These are phyloP conservation scores for Ogataea nakhonphanomensis DNA, from an alignment of 805 yeast species.

Conservation along the genomic window DNA sequence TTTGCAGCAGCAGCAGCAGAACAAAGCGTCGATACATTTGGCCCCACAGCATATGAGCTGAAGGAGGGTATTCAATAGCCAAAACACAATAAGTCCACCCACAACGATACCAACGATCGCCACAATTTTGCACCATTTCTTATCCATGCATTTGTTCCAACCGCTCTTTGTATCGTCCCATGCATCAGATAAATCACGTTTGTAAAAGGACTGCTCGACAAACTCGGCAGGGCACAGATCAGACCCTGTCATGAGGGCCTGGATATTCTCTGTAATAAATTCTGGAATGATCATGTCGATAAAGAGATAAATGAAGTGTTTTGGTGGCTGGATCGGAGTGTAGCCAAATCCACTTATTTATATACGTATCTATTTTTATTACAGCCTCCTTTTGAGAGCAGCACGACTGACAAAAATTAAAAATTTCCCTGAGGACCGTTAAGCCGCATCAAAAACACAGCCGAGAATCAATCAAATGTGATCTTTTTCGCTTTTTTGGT, in stretches of 20 bases:
- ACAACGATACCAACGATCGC: constrained; percentile 70
- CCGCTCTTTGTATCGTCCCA: constrained; percentile 15
- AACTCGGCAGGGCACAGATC: constrained; percentile 23
- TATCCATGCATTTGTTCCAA: constrained; percentile 82
- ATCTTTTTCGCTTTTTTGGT: constrained; percentile 84
- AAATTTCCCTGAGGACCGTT: background rate
- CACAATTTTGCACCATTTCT: constrained; percentile 68
- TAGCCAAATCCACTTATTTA: background rate
- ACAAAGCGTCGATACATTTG: constrained; percentile 46
- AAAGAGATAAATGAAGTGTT: background rate
- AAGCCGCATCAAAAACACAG: constrained; percentile 5
- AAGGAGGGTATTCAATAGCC: constrained; percentile 54
- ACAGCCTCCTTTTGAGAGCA: constrained; percentile 14
- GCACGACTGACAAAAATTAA: constrained; percentile 7
- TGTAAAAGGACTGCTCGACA: constrained; percentile 11
- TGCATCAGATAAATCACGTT: constrained; percentile 13
- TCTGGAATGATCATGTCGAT: constrained; percentile 21
- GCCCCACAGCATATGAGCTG: constrained; percentile 60
- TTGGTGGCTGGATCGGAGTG: constrained; percentile 1
- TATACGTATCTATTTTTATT: background rate
- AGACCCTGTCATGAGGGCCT: constrained; percentile 9
- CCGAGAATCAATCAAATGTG: constrained; percentile 54
- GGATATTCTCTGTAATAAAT: constrained; percentile 20
- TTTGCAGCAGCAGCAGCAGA: constrained; percentile 47
- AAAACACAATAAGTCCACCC: constrained; percentile 49